Evolutionary conservation across 2,329 filamentous ascomycete genomes (phyloP).

Genomic region (Xylaria multiplex): DNA sequence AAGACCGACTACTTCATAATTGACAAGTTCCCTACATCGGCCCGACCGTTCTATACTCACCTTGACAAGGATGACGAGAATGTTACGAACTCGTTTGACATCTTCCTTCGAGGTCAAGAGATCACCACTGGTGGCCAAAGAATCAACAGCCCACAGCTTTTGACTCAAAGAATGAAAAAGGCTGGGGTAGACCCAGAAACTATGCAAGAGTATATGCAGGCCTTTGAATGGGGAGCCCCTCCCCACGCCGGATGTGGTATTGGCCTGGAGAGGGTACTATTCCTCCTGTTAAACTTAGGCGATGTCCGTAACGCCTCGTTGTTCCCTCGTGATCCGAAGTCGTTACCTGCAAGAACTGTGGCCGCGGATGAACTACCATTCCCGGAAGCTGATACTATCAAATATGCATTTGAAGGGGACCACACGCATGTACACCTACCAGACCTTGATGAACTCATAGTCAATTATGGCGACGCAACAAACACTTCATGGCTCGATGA

Average conservation of each 20-base stretch:
- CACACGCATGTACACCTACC: slow-evolving; percentile 69
- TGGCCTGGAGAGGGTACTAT: slow-evolving; percentile 87
- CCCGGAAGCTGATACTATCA: slow-evolving; percentile 85
- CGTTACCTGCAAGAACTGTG: slow-evolving; percentile 72
- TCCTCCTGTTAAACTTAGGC: slow-evolving; percentile 84
- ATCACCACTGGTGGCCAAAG: slow-evolving; percentile 92
- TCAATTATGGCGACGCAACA: slow-evolving; percentile 93
- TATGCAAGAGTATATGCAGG: slow-evolving; percentile 91
- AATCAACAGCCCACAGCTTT: slow-evolving; percentile 80
- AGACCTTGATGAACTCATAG: slow-evolving; percentile 85
- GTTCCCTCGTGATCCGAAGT: slow-evolving; percentile 89
- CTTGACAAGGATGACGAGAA: slow-evolving; percentile 67
- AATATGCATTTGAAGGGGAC: slow-evolving; percentile 61
- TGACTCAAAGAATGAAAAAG: slow-evolving; percentile 80
- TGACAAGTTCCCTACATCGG: slow-evolving; percentile 88
- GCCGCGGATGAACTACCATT: slow-evolving; percentile 71
- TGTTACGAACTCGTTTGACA: slow-evolving; percentile 91
- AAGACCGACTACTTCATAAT: slow-evolving; percentile 92
- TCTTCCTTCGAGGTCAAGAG: slow-evolving; percentile 92
- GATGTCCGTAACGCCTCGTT: slow-evolving; percentile 90
- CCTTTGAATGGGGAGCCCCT: slow-evolving; percentile 87
- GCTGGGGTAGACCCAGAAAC: slow-evolving; percentile 80
- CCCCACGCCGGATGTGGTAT: slow-evolving; percentile 92
- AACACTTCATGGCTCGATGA: slow-evolving; percentile 95
- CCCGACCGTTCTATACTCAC: slow-evolving; percentile 92